Percentiles rank a stretch among this genome's conserved stretches.
phyloP scores from a whole-genome alignment of 306 rosid genomes.

The Aeschynomene evenia region DNA sequence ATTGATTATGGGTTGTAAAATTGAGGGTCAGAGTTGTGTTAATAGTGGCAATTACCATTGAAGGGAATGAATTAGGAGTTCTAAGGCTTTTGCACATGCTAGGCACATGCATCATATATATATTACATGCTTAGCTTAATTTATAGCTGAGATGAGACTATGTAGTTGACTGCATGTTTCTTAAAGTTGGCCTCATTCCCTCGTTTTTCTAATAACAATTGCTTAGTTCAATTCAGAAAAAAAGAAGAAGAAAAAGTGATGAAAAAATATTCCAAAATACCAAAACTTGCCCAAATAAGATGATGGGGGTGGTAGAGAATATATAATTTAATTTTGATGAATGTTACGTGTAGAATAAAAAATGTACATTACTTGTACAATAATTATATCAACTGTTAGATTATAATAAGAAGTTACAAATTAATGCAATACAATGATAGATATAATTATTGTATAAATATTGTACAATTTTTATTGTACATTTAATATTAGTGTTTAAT shows the following conservation, averaged over 20 bases:
- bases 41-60: not conserved
- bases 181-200: conserved; percentile 42
- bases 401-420: too few relatives aligned
- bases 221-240: conserved; percentile 31
- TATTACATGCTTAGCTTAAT: not conserved
- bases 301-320: not conserved
- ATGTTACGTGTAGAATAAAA: too few relatives aligned
- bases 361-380: too few relatives aligned
- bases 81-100: conserved; percentile 25
- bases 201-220: conserved; percentile 35
- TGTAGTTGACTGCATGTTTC: conserved; percentile 38
- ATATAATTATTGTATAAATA: too few relatives aligned
- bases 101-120: conserved; percentile 23
- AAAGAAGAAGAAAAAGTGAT: too few relatives aligned
- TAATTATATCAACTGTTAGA: too few relatives aligned
- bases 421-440: too few relatives aligned
- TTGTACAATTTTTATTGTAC: too few relatives aligned
- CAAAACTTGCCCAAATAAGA: conserved; percentile 34
- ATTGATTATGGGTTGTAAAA: not conserved
- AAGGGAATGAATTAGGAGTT: not conserved
- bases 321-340: too few relatives aligned
- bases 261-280: conserved; percentile 16
- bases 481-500: too few relatives aligned
- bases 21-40: not conserved
- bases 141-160: not conserved